phyloP scores from a whole-genome alignment of 2,329 filamentous ascomycete species.

The Aureobasidium sp. region DNA sequence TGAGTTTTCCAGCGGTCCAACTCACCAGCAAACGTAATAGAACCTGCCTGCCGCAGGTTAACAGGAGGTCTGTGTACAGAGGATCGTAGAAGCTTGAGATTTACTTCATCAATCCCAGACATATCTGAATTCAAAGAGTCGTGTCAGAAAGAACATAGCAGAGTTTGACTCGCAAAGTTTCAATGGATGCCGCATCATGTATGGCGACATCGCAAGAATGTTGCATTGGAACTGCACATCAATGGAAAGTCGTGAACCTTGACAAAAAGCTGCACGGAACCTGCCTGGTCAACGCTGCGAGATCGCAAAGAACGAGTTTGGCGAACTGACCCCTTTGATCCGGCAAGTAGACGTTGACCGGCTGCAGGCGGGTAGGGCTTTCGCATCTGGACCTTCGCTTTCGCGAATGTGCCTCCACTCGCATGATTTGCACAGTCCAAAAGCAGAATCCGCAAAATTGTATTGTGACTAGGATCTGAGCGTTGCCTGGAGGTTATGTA shows the following conservation, averaged over 20 bases:
- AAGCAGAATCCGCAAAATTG: background rate
- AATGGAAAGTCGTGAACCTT: background rate
- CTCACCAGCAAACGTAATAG: background rate
- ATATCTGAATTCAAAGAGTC: background rate
- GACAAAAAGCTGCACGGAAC: background rate
- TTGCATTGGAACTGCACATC: background rate
- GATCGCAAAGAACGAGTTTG: slow-evolving; percentile 10
- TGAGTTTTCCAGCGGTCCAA: background rate
- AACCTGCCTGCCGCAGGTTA: background rate
- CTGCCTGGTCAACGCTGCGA: background rate
- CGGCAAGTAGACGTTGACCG: background rate
- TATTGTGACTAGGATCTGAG: background rate
- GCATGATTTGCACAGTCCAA: background rate
- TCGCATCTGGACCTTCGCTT: background rate
- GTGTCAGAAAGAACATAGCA: background rate
- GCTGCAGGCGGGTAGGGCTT: slow-evolving; percentile 2
- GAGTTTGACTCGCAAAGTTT: background rate
- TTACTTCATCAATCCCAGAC: background rate
- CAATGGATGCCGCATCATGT: background rate
- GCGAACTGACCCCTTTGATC: background rate
- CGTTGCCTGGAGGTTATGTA: background rate
- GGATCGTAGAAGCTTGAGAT: background rate
- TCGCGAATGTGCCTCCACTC: background rate
- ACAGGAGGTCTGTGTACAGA: background rate
- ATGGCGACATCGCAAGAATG: background rate